Percentiles rank a stretch among this genome's conserved stretches.
Evolutionary conservation across 2,329 filamentous ascomycete genomes (phyloP).

Genomic region (Cercospora beticola): DNA sequence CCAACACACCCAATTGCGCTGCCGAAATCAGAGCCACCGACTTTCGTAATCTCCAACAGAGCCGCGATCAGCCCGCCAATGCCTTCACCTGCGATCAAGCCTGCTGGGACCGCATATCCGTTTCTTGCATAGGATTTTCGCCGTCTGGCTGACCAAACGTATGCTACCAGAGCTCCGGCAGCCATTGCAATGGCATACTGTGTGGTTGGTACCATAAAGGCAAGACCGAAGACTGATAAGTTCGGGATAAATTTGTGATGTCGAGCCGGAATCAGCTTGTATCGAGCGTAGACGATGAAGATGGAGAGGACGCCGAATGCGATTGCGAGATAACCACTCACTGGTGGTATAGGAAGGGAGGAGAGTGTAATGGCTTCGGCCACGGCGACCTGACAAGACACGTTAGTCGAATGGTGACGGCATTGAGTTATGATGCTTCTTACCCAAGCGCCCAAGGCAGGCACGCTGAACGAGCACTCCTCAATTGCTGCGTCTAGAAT

Average conservation of each 20-base stretch:
- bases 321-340: constrained; percentile 58
- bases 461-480: constrained; percentile 58
- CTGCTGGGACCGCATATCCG: constrained; percentile 55
- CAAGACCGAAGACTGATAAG: constrained; percentile 58
- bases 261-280: constrained; percentile 52
- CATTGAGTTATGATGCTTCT: not conserved
- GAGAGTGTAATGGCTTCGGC: constrained; percentile 59
- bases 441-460: constrained; percentile 60
- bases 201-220: constrained; percentile 57
- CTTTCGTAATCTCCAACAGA: constrained; percentile 43
- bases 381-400: constrained; percentile 51
- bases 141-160: constrained; percentile 44
- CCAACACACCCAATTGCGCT: constrained; percentile 39
- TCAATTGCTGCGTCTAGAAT: constrained; percentile 51
- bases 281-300: constrained; percentile 51
- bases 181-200: constrained; percentile 57
- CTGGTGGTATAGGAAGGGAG: constrained; percentile 53
- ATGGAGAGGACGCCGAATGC: constrained; percentile 52
- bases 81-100: constrained; percentile 61
- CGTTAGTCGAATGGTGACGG: not conserved
- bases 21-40: constrained; percentile 42
- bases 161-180: constrained; percentile 53
- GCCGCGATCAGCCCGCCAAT: constrained; percentile 60
- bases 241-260: constrained; percentile 56
- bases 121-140: constrained; percentile 37